Conservation (phyloP, 352 stramenopile genomes). For the Phytophthora tentaculata region DNA sequence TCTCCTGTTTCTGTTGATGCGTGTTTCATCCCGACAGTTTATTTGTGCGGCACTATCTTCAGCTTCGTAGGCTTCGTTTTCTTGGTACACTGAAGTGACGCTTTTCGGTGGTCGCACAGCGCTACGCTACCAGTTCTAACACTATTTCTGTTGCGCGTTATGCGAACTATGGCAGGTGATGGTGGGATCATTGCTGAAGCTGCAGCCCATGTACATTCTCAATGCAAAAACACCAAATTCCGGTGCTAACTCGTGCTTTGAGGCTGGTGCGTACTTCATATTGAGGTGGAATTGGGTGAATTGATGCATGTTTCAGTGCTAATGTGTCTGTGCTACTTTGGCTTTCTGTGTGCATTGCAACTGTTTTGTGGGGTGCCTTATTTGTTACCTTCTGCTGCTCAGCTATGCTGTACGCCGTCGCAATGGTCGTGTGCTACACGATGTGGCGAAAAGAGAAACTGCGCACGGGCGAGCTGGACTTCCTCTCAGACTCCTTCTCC, state of each 20-base stretch:
- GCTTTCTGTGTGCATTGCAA: neutral
- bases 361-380: neutral
- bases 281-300: neutral
- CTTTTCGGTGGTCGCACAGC: slow-evolving; percentile 13
- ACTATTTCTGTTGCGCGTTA: slow-evolving; percentile 11
- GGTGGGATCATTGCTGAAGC: slow-evolving; percentile 72
- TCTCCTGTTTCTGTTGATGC: slow-evolving; percentile 6
- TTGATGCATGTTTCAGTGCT: neutral
- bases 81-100: slow-evolving; percentile 46
- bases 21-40: slow-evolving; percentile 39
- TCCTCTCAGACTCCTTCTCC: slow-evolving; percentile 50
- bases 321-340: slow-evolving; percentile 10
- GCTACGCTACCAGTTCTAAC: neutral
- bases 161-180: slow-evolving; percentile 50
- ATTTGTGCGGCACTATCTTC: slow-evolving; percentile 82
- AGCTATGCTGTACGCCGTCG: slow-evolving; percentile 67
- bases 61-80: slow-evolving; percentile 82
- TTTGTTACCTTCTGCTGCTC: neutral
- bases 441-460: slow-evolving; percentile 66
- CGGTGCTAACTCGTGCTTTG: slow-evolving; percentile 76
- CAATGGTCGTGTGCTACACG: slow-evolving; percentile 54
- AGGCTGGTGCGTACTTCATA: slow-evolving; percentile 58
- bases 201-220: slow-evolving; percentile 78
- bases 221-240: slow-evolving; percentile 75
- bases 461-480: slow-evolving; percentile 43